Evolutionary conservation across 78 protist species (phyloP), one percentile per base, ranked within the genome.

Genomic region (Neovahlkampfia damariscottae): DNA sequence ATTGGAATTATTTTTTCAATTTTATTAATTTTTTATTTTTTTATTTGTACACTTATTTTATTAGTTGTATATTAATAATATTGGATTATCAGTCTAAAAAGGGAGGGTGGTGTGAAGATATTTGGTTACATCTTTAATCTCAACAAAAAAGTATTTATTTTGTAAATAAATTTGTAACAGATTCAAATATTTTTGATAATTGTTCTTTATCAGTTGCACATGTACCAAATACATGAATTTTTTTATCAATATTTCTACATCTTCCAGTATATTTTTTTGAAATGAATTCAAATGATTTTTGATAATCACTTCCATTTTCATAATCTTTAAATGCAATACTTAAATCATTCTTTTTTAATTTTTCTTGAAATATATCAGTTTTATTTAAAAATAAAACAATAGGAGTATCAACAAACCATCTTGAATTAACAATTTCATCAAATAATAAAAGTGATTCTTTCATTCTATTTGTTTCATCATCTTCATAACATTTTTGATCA

Each of bases 141-240:
- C n/a, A n/a, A n/a, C n/a, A n/a, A n/a, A n/a, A n/a, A n/a, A n/a
- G n/a, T n/a, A n/a, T n/a, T n/a, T n/a, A n/a, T n/a, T n/a, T n/a
- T n/a, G n/a, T n/a, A n/a, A n/a, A n/a, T n/a, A n/a, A n/a, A n/a
- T n/a, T n/a, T n/a, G n/a, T n/a, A n/a, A n/a, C n/a, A n/a, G n/a
- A n/a, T n/a, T n/a, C n/a, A 50, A 89, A 87, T 38, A 89, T 89
- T 31, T 77, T 83, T 36, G 76, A 36, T 38, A 88, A 77, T 72
- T 87, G 79, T 41, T 87, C 35, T 9, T 90, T 88, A 81, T 90
- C 90, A 0, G 94, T 90, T 2, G 94, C 94, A 81, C 94, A 90
- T 1, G 94, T 90, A 34, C 78, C 66, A 74, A 85, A 90, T 7
- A 86, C 38, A 76, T 87, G 88, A 67, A 90, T 68, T 6, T 38